These are phyloP conservation scores for Cercophora newfieldiana DNA, from an alignment of 495 filamentous ascomycete genomes.

Conservation along the genomic window DNA sequence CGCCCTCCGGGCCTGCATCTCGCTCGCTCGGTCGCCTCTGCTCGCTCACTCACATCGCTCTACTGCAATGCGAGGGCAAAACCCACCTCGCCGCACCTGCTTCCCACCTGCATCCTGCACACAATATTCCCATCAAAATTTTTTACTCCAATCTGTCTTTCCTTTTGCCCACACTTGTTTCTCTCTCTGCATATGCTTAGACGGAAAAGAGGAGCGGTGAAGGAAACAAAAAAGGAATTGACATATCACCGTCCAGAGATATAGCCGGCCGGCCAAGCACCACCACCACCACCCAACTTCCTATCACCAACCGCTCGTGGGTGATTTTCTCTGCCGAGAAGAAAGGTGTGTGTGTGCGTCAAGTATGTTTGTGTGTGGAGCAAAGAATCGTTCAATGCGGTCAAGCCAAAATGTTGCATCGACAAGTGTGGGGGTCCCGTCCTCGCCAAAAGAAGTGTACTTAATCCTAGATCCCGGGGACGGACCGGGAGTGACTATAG, in stretches of 20 bases:
- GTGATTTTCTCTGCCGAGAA: background rate
- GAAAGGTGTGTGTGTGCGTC: constrained; percentile 5
- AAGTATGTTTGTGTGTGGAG: background rate
- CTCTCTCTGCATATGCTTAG: background rate
- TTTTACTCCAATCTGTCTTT: background rate
- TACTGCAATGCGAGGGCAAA: constrained; percentile 11
- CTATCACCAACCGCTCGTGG: no score
- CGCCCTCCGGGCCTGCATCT: no score
- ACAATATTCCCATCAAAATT: constrained; percentile 7
- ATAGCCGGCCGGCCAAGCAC: background rate
- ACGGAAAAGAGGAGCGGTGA: constrained; percentile 11
- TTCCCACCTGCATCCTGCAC: constrained; percentile 4
- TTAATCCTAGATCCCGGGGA: constrained; percentile 11
- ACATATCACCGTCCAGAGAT: constrained; percentile 18
- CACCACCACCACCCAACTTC: no score
- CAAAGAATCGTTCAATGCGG: constrained; percentile 5
- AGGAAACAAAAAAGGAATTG: constrained; percentile 9
- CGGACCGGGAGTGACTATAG: background rate
- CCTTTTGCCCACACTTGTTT: background rate
- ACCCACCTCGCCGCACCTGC: background rate
- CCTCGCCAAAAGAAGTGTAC: background rate
- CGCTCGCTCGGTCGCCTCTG: no score
- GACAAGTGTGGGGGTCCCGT: constrained; percentile 11
- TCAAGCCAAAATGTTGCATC: constrained; percentile 13
- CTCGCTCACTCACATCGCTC: no score